Percentiles rank a stretch among this genome's conserved stretches.
phyloP scores from a whole-genome alignment of 495 filamentous ascomycete species.

The Aspergillus carlsbadensis region DNA sequence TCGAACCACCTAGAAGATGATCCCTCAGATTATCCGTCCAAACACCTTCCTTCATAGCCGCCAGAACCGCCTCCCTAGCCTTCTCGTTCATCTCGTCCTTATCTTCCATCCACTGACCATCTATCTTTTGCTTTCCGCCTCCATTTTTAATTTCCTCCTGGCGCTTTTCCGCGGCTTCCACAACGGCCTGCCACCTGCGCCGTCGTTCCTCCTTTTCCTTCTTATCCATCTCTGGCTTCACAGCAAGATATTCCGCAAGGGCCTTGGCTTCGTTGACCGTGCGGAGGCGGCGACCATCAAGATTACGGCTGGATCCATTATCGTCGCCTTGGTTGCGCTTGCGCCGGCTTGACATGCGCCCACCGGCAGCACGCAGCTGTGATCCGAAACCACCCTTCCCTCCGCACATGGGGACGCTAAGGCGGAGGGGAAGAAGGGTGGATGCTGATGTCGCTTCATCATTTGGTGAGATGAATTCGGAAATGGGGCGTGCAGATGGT shows the following conservation, averaged over 20 bases:
- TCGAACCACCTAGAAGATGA: slow-evolving; percentile 40
- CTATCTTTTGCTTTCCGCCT: slow-evolving; percentile 67
- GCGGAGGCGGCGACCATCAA: slow-evolving; percentile 85
- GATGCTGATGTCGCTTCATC: slow-evolving; percentile 46
- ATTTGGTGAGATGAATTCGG: slow-evolving; percentile 25
- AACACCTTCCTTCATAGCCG: slow-evolving; percentile 65
- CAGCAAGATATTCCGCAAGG: slow-evolving; percentile 88
- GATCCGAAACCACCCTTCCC: slow-evolving; percentile 98
- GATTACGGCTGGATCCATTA: slow-evolving; percentile 85
- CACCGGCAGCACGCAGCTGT: slow-evolving; percentile 92
- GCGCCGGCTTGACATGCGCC: slow-evolving; percentile 92
- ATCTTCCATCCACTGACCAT: slow-evolving; percentile 91
- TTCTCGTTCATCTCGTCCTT: slow-evolving; percentile 83
- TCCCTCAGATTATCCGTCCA: slow-evolving; percentile 52
- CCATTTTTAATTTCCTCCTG: slow-evolving; percentile 73
- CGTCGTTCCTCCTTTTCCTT: slow-evolving; percentile 83
- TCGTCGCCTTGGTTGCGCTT: slow-evolving; percentile 83
- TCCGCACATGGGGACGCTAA: slow-evolving; percentile 72
- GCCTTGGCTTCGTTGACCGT: slow-evolving; percentile 94
- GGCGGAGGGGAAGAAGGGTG: slow-evolving; percentile 77
- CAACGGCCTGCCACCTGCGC: slow-evolving; percentile 78
- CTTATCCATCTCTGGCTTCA: slow-evolving; percentile 95
- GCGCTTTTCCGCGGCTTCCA: slow-evolving; percentile 75
- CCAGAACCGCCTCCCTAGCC: slow-evolving; percentile 77
- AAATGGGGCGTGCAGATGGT: slow-evolving; percentile 33